A percentile compares a stretch with the other conserved stretches of the same genome.
Conservation (phyloP, 805 yeast species). For the Metschnikowia vanudenii region DNA sequence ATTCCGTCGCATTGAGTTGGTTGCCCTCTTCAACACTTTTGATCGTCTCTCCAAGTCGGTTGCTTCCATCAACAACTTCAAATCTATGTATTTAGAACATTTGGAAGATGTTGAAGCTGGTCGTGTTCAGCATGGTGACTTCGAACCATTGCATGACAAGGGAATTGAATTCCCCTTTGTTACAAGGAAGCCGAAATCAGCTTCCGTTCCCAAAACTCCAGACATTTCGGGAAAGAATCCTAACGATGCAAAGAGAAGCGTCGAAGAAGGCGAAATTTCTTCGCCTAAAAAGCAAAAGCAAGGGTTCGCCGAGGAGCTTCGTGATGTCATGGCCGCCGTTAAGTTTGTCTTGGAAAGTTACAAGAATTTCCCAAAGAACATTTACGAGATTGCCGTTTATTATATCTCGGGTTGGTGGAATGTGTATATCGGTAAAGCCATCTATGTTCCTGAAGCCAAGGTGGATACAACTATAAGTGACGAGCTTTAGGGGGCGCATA, state of each 20-base stretch:
- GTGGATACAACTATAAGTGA: conserved; percentile 11
- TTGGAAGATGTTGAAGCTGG: conserved; percentile 42
- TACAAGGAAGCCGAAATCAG: conserved; percentile 10
- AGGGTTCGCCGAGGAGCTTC: conserved; percentile 42
- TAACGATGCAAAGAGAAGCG: neutral
- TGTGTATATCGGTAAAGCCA: conserved; percentile 59
- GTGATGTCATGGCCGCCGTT: conserved; percentile 57
- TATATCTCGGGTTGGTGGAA: conserved; percentile 67
- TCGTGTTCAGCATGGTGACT: conserved; percentile 39
- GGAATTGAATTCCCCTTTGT: conserved; percentile 43
- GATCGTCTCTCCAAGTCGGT: conserved; percentile 88
- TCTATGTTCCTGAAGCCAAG: conserved; percentile 18
- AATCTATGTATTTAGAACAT: conserved; percentile 47
- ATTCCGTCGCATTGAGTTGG: conserved; percentile 77
- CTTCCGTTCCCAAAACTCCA: conserved; percentile 1
- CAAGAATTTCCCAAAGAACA: conserved; percentile 61
- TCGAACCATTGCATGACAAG: conserved; percentile 30
- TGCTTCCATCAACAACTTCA: conserved; percentile 70
- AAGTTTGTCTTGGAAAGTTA: conserved; percentile 67
- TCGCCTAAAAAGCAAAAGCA: conserved; percentile 6
- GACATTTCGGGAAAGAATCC: neutral
- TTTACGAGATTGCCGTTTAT: conserved; percentile 50
- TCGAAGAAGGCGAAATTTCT: conserved; percentile 12
- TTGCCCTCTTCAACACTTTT: conserved; percentile 88
- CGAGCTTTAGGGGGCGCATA: conserved; percentile 17